Base-by-base conservation (phyloP, 495 filamentous ascomycete genomes). In the Hypomontagnella submonticulosa region DNA sequence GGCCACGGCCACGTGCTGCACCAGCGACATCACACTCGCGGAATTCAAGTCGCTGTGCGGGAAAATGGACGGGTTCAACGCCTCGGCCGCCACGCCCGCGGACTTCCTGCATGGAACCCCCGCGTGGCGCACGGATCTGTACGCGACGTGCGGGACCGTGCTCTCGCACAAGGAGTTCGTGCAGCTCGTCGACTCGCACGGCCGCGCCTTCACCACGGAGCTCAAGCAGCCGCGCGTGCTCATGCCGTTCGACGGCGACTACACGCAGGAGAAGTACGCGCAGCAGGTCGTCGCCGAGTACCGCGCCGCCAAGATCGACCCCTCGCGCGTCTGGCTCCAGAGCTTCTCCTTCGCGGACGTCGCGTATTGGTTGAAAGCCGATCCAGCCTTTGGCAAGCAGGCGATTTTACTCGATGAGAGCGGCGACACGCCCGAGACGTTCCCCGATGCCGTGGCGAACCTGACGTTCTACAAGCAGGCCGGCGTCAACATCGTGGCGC, bases 181-280 rank as follows among this genome's bases (percentile, higher is more conserved):
- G 61, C 57, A 71, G 8, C 72, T 87, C 19, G 78, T 86, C 64
- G 76, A 87, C 54, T 67, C 72, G n/a, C 73, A 77, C 20, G 82
- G 79, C 0, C 71, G 85, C 9, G 76, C 84, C 51, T 87, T 88
- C 76, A 86, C 87, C 0, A 82, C 85, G 3, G 87, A 89, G 70
- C 77, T 87, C 23, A 89, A 89, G 75, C 79, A 81, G 4, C 86
- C 86, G 11, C 70, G 79, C 50, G 83, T 87, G 27, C 65, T 73
- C 2, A 88, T 88, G 86, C 87, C 85, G 2, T 89, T 87, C 75
- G 69, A 83, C n/a, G 78, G 82, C 37, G 57, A 79, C 55, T 88
- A 87, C 75, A 88, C 85, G 0, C 84, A 84, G 69, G 73, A 83
- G 53, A 71, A 76, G 40, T 88, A 81, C 70, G 83, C 81, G 1